Evolutionary conservation across 345 rosid species (phyloP).

Genomic region (Odontarrhena argentea): DNA sequence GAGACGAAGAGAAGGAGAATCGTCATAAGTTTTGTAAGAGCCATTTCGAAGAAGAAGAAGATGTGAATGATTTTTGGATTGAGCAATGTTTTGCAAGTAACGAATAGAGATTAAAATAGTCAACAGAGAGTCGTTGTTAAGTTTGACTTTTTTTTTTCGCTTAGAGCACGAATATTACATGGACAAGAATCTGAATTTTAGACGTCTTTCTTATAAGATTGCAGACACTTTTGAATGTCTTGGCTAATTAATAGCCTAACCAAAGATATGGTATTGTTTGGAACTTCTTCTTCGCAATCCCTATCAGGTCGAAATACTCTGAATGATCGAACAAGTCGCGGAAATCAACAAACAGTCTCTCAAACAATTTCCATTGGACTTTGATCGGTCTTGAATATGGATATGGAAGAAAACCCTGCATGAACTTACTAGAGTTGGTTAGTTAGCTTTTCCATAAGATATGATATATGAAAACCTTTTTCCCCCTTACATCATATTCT

Average conservation of each 20-base stretch:
- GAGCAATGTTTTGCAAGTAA: slow-evolving; percentile 3
- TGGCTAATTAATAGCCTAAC: slow-evolving; percentile 60
- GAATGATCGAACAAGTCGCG: slow-evolving; percentile 66
- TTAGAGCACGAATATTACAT: slow-evolving; percentile 29
- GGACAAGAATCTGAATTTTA: slow-evolving; percentile 7
- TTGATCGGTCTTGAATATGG: slow-evolving; percentile 71
- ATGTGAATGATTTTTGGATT: neutral
- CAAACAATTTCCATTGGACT: slow-evolving; percentile 79
- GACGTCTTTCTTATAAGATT: slow-evolving; percentile 35
- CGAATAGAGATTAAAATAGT: slow-evolving; percentile 16
- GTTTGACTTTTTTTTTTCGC: slow-evolving; percentile 29
- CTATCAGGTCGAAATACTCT: slow-evolving; percentile 68
- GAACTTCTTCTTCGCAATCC: slow-evolving; percentile 76
- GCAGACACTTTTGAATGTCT: slow-evolving; percentile 9
- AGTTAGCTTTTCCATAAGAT: neutral
- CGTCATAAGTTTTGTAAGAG: slow-evolving; percentile 29
- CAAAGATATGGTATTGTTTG: slow-evolving; percentile 74
- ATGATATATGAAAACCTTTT: neutral
- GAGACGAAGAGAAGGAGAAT: slow-evolving; percentile 38
- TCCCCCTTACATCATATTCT: slow-evolving; percentile 68
- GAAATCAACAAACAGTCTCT: slow-evolving; percentile 83
- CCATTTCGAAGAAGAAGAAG: slow-evolving; percentile 35
- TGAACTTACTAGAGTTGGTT: neutral
- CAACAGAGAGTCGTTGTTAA: slow-evolving; percentile 6
- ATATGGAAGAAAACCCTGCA: slow-evolving; percentile 78